A percentile compares a stretch with the other conserved stretches of the same genome.
phyloP scores from a whole-genome alignment of 2,329 filamentous ascomycete genomes.

The Diaporthe humulicola region DNA sequence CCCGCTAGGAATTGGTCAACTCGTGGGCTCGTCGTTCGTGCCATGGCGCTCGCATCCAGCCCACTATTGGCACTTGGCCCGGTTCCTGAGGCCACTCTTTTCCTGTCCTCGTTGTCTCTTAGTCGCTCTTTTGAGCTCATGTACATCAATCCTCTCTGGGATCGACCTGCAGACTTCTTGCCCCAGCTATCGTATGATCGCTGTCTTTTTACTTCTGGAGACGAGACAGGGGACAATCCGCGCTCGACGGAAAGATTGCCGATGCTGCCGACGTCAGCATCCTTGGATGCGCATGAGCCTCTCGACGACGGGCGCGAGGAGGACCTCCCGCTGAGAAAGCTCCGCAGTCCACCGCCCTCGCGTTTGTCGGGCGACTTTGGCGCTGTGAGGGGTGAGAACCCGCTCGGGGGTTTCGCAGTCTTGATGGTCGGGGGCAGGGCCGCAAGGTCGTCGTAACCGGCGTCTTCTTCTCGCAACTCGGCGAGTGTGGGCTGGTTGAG shows the following conservation, averaged over 20 bases:
- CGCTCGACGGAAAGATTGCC: constrained; percentile 75
- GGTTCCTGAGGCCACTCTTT: constrained; percentile 61
- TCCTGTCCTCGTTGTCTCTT: constrained; percentile 74
- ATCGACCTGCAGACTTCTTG: constrained; percentile 63
- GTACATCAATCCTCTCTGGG: constrained; percentile 74
- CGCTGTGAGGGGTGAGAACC: constrained; percentile 79
- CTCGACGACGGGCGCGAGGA: constrained; percentile 72
- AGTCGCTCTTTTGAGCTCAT: constrained; percentile 80
- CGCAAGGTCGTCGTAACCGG: constrained; percentile 70
- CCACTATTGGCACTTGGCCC: constrained; percentile 57
- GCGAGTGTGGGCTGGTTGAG: constrained; percentile 67
- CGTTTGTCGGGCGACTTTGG: constrained; percentile 64
- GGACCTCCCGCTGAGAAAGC: constrained; percentile 65
- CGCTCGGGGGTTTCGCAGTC: constrained; percentile 85
- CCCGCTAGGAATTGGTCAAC: constrained; percentile 66
- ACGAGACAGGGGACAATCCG: constrained; percentile 53
- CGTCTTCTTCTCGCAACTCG: constrained; percentile 60
- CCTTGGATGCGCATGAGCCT: constrained; percentile 66
- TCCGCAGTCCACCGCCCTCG: constrained; percentile 65
- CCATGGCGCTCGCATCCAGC: constrained; percentile 40
- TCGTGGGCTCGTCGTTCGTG: constrained; percentile 45
- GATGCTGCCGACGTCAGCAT: constrained; percentile 72
- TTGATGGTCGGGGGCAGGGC: constrained; percentile 80
- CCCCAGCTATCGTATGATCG: constrained; percentile 74
- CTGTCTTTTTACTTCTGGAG: constrained; percentile 64